A percentile compares a stretch with the other conserved stretches of the same genome.
These are phyloP conservation scores for Neopestalotiopsis sp. DNA, from an alignment of 2,329 filamentous ascomycete genomes.

Conservation along the genomic window DNA sequence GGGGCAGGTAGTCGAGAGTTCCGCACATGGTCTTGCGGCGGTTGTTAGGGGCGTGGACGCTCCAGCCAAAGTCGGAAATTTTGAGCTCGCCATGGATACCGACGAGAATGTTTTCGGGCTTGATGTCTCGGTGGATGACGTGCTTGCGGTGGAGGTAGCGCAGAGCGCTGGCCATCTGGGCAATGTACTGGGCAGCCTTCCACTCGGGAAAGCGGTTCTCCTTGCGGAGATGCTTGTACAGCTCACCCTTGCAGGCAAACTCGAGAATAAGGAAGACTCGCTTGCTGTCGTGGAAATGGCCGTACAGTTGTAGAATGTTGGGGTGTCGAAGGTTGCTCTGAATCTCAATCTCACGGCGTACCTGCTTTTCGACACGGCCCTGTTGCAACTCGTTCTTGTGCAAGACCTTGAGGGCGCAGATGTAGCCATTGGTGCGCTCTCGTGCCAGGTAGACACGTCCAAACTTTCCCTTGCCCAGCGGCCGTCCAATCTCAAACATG, in stretches of 20 bases:
- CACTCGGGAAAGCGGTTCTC: conserved; percentile 83
- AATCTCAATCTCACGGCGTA: conserved; percentile 87
- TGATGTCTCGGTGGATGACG: conserved; percentile 97
- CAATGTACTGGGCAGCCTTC: conserved; percentile 86
- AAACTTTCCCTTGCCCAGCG: conserved; percentile 86
- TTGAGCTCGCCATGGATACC: conserved; percentile 98
- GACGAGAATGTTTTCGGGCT: conserved; percentile 95
- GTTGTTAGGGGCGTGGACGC: conserved; percentile 95
- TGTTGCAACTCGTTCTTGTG: conserved; percentile 84
- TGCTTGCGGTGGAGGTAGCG: conserved; percentile 95
- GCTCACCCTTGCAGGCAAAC: conserved; percentile 83
- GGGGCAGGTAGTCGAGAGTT: conserved; percentile 94
- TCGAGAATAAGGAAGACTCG: conserved; percentile 87
- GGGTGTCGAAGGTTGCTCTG: conserved; percentile 86
- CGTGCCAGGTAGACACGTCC: conserved; percentile 85
- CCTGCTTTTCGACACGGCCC: conserved; percentile 82
- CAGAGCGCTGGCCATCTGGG: conserved; percentile 88
- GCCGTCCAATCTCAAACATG: conserved; percentile 93
- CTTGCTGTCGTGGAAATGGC: conserved; percentile 89
- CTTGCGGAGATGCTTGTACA: conserved; percentile 84
- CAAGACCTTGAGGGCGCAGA: conserved; percentile 85
- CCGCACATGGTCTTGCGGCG: conserved; percentile 94
- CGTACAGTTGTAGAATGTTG: conserved; percentile 83
- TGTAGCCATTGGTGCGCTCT: conserved; percentile 78
- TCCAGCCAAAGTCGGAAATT: conserved; percentile 98